Evolutionary conservation across 2,329 filamentous ascomycete species (phyloP).

Genomic region (Aspergillus pseudoglaucus): DNA sequence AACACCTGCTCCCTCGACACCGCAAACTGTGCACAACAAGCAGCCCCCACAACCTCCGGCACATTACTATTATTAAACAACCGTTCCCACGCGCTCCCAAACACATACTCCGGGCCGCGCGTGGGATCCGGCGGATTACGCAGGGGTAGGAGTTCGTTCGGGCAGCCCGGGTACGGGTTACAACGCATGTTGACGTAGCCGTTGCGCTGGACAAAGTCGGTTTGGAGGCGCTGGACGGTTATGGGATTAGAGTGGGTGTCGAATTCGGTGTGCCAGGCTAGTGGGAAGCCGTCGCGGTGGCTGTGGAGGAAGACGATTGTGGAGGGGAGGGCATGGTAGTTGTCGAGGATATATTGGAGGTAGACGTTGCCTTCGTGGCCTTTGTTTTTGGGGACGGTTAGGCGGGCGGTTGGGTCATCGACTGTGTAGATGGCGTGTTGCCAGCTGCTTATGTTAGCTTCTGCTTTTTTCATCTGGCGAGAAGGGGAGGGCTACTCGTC

Average conservation of each 20-base stretch:
- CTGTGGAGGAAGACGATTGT: constrained; percentile 52
- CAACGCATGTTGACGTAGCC: constrained; percentile 58
- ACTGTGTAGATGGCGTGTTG: constrained; percentile 38
- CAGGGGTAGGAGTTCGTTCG: constrained; percentile 27
- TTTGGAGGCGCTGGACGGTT: constrained; percentile 42
- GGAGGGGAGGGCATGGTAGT: constrained; percentile 43
- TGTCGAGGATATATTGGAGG: constrained; percentile 40
- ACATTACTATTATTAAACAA: constrained; percentile 32
- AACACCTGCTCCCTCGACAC: constrained; percentile 49
- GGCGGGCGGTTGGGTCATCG: constrained; percentile 23
- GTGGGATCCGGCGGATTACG: constrained; percentile 10
- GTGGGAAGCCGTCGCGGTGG: constrained; percentile 38
- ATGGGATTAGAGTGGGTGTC: constrained; percentile 47
- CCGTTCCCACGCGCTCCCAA: constrained; percentile 21
- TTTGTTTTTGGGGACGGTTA: constrained; percentile 30
- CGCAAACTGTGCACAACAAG: constrained; percentile 62
- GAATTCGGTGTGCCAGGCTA: constrained; percentile 52
- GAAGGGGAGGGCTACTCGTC: constrained; percentile 29
- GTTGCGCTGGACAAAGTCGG: constrained; percentile 43
- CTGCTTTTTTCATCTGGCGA: neutral
- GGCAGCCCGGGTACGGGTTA: constrained; percentile 23
- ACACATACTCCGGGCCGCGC: constrained; percentile 17
- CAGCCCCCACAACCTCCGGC: constrained; percentile 46
- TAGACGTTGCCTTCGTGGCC: constrained; percentile 40
- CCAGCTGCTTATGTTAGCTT: constrained; percentile 28